phyloP scores from a whole-genome alignment of 2,329 filamentous ascomycete genomes.

The Emergomyces orientalis region DNA sequence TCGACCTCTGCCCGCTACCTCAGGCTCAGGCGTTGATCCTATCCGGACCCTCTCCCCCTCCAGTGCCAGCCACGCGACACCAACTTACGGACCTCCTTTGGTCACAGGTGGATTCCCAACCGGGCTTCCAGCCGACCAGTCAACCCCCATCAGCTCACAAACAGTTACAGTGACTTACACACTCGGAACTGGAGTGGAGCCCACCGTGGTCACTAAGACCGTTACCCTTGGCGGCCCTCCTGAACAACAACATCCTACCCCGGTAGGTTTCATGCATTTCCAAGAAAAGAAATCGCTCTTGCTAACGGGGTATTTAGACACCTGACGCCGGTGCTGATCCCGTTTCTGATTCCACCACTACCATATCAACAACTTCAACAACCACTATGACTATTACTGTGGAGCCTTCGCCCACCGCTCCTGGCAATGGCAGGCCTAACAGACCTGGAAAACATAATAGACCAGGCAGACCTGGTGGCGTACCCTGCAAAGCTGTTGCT shows the following conservation, averaged over 20 bases:
- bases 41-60: background rate
- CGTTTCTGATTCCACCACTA: conserved; percentile 20
- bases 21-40: background rate
- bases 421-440: conserved; percentile 1
- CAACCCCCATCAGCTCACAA: conserved; percentile 8
- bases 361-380: conserved; percentile 22
- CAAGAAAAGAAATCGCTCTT: background rate
- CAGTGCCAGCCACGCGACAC: background rate
- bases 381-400: conserved; percentile 20
- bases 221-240: conserved; percentile 27
- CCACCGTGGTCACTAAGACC: conserved; percentile 31
- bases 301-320: background rate
- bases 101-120: conserved; percentile 1
- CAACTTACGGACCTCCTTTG: background rate
- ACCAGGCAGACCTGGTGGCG: background rate
- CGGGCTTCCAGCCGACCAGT: background rate
- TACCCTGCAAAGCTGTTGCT: conserved; percentile 5
- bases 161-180: conserved; percentile 34
- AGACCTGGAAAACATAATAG: conserved; percentile 6
- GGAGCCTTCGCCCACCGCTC: conserved; percentile 4
- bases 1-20: background rate
- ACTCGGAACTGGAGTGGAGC: conserved; percentile 28
- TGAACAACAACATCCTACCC: background rate
- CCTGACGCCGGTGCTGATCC: background rate
- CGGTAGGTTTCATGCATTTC: background rate